Evolutionary conservation across 2,329 filamentous ascomycete genomes (phyloP), one percentile per base, ranked within the genome.

Genomic region (Tolypocladium nubicola): DNA sequence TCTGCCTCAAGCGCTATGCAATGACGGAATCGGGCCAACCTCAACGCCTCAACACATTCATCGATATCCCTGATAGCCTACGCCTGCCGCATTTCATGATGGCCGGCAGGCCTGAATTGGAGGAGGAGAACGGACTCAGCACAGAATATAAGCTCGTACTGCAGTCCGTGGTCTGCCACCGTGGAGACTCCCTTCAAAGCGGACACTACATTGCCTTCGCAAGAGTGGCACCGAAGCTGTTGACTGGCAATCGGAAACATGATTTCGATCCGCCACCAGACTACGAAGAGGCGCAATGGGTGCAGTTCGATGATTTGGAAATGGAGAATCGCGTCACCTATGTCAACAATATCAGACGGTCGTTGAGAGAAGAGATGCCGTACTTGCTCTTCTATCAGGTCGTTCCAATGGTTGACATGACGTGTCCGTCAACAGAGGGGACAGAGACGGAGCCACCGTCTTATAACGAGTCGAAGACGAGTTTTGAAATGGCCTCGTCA

Each of bases 341-440:
- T 56, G 85, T 97, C 53, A 84, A 95, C 65, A 87, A 97, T 61
- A 83, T 86, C 64, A 86, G 89, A 60, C 75, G 87, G 63, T 87
- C 89, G 0, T 74, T 97, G 54, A 87, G 84, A 63, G 81, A 87
- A n/a, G 92, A 97, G 70, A 95, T 90, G 70, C 93, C 94, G 0
- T 97, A 97, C 69, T 80, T 97, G 8, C 77, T 99, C 0, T 97
- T 97, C 71, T 99, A 97, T 67, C 93, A 97, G 70, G 89, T 97
- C 45, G 82, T 95, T 37, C 92, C 93, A 0, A 90, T 95, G 66
- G 83, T 90, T 37, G 88, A 92, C 57, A 81, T 87, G 9, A 75
- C 77, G 1, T 67, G 74, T 1, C 72, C 75, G 14, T 79, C 79
- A 6, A 74, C 75, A 0, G 76, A 79, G 8, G 72, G 72, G 50